Conservation (phyloP, 495 filamentous ascomycete species). For the Thozetella sp. region DNA sequence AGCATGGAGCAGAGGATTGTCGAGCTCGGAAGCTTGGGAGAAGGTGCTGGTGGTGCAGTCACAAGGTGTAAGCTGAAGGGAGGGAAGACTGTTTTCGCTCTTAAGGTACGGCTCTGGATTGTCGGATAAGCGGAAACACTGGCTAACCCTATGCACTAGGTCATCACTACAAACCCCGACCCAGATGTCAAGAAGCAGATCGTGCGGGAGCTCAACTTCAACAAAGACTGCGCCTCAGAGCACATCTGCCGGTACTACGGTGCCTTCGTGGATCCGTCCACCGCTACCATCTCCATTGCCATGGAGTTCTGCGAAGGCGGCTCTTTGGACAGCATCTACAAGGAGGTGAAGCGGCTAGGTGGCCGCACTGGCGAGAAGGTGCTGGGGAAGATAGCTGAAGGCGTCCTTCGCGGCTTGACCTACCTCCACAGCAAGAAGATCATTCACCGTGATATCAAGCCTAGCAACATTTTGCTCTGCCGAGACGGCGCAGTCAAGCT, state of each 20-base stretch:
- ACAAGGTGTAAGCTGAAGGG: slow-evolving; percentile 87
- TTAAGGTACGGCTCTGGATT: slow-evolving; percentile 70
- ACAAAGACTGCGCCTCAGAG: slow-evolving; percentile 91
- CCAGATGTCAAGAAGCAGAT: slow-evolving; percentile 98
- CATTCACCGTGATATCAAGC: slow-evolving; percentile 99
- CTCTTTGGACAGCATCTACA: slow-evolving; percentile 92
- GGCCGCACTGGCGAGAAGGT: slow-evolving; percentile 97
- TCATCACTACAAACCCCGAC: slow-evolving; percentile 97
- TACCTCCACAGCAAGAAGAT: slow-evolving; percentile 97
- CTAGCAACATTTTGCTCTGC: slow-evolving; percentile 93
- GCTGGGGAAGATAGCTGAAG: slow-evolving; percentile 96
- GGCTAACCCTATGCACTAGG: slow-evolving; percentile 52
- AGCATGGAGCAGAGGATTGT: slow-evolving; percentile 84
- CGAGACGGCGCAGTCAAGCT: slow-evolving; percentile 93
- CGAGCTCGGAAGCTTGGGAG: slow-evolving; percentile 88
- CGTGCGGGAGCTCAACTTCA: slow-evolving; percentile 91
- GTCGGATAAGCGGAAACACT: neutral
- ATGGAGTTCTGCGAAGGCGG: slow-evolving; percentile 99
- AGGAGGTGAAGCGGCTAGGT: slow-evolving; percentile 91
- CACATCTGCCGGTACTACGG: slow-evolving; percentile 98
- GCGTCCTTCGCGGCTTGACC: slow-evolving; percentile 89
- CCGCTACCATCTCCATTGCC: slow-evolving; percentile 93
- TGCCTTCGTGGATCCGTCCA: slow-evolving; percentile 89
- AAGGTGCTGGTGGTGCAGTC: slow-evolving; percentile 94
- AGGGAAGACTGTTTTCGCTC: slow-evolving; percentile 91